Evolutionary conservation across 345 rosid genomes (phyloP), one percentile per base, ranked within the genome.

Genomic region (Populus tremula): DNA sequence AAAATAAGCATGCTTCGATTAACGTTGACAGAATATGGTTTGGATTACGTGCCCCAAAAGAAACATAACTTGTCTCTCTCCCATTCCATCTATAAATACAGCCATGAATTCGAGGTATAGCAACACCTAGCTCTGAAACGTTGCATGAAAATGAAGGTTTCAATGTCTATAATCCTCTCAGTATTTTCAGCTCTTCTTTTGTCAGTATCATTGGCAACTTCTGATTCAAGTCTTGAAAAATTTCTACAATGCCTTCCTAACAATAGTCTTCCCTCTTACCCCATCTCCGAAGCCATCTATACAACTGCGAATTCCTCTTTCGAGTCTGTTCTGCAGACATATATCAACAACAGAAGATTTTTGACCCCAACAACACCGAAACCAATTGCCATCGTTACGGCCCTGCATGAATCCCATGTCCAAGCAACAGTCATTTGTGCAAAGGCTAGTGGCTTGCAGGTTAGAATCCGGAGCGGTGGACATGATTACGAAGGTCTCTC

Each of bases 401-500:
- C 76, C 18, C 21, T 20, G 5, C 66, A 73, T 61, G 50, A 53
- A 56, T 59, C 76, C 67, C 76, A 56, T 39, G 45, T 73, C 31
- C 76, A 73, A 73, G 67, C 76, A 14, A 59, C 76, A 21, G 20
- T 73, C 5, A 31, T 36, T 36, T 73, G 76, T n/a, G 64, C 67
- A 8, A 56, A 59, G 53, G 20, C 64, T 20, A 31, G 38, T 39
- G 53, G 53, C 54, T n/a, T 73, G 49, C 67, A 59, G 23, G 12
- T 73, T 66, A 59, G 67, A 17, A 38, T 73, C 18, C 43, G 67
- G 31, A 73, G 76, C 8, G 76, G 76, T 14, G 76, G 76, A 14
- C 75, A 71, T 71, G 75, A 71, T 53, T 71, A 7, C 18, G 75
- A 71, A 41, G 75, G 75, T 18, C 76, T 73, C 39, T 73, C 76